These are phyloP conservation scores for Ascocoryne sarcoides DNA, from an alignment of 2,329 filamentous ascomycete genomes.

Conservation along the genomic window DNA sequence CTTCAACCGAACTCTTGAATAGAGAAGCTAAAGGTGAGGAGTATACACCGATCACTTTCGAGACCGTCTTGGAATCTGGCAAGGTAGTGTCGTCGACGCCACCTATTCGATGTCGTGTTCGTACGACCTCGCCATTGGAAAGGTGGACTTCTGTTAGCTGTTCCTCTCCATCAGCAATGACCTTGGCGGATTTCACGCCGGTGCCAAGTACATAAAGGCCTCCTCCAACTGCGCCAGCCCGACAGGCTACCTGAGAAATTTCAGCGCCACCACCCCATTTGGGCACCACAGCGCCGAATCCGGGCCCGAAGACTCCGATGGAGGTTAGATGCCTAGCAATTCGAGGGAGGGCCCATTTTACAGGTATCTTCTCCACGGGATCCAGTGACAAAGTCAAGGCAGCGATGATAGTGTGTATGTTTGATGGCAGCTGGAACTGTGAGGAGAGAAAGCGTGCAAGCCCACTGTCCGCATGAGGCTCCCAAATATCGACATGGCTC, in stretches of 20 bases:
- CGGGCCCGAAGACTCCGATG: constrained; percentile 78
- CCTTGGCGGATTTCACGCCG: constrained; percentile 41
- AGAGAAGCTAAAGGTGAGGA: constrained; percentile 55
- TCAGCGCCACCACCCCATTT: constrained; percentile 92
- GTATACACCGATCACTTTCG: constrained; percentile 59
- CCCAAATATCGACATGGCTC: constrained; percentile 50
- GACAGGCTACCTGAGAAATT: constrained; percentile 83
- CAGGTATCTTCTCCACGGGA: constrained; percentile 42
- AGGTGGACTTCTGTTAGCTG: constrained; percentile 29
- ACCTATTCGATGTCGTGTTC: constrained; percentile 44
- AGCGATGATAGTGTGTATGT: constrained; percentile 54
- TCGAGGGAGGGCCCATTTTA: constrained; percentile 57
- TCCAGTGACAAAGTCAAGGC: constrained; percentile 70
- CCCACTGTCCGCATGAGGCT: constrained; percentile 42
- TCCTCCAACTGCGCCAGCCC: constrained; percentile 83
- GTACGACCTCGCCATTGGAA: constrained; percentile 48
- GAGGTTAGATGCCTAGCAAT: constrained; percentile 77
- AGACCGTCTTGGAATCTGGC: constrained; percentile 32
- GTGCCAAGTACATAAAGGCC: constrained; percentile 81
- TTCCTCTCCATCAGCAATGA: constrained; percentile 17
- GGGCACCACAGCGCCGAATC: constrained; percentile 81
- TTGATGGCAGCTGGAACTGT: constrained; percentile 59
- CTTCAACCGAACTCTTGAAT: constrained; percentile 66
- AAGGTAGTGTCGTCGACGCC: constrained; percentile 17
- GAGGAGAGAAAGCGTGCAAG: constrained; percentile 51